Evolutionary conservation across 495 filamentous ascomycete species (phyloP).

Genomic region (Penicillium flavigenum): DNA sequence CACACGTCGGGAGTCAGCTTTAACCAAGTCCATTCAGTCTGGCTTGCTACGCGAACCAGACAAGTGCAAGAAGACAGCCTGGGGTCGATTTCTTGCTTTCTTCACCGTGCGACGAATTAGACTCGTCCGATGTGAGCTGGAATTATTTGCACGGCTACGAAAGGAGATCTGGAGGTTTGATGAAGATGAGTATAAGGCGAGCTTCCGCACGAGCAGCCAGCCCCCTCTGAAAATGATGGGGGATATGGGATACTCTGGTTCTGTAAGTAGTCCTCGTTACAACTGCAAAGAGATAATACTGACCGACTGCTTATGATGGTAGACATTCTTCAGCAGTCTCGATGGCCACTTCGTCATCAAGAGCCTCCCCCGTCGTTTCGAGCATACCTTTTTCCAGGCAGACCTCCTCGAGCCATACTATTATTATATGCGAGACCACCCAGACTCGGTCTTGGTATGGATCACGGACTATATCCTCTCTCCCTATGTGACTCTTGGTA

Average conservation of each 20-base stretch:
- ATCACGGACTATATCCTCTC: slow-evolving; percentile 65
- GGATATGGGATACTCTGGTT: slow-evolving; percentile 61
- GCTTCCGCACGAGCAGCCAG: slow-evolving; percentile 44
- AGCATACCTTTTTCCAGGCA: slow-evolving; percentile 65
- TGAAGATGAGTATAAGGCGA: slow-evolving; percentile 54
- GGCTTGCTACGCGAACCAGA: slow-evolving; percentile 36
- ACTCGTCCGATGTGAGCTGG: slow-evolving; percentile 31
- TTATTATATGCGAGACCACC: slow-evolving; percentile 56
- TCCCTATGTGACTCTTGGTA: slow-evolving; percentile 53
- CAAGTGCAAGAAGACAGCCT: slow-evolving; percentile 26
- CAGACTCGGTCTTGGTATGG: slow-evolving; percentile 59
- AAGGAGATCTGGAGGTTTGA: slow-evolving; percentile 50
- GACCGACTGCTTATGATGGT: too few relatives aligned
- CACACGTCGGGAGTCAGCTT: slow-evolving; percentile 31
- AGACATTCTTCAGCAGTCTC: slow-evolving; percentile 66
- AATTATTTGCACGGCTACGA: slow-evolving; percentile 34
- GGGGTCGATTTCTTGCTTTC: slow-evolving; percentile 34
- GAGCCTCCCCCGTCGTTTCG: slow-evolving; percentile 63
- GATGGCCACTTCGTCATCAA: slow-evolving; percentile 65
- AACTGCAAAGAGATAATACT: background rate
- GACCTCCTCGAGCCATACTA: slow-evolving; percentile 61
- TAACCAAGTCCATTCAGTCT: slow-evolving; percentile 37
- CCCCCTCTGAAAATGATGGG: slow-evolving; percentile 48
- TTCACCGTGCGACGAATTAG: slow-evolving; percentile 38
- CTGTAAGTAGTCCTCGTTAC: slow-evolving; percentile 33